These are phyloP conservation scores for Podaxis mareebaensis DNA, from an alignment of 768 basidiomycete species.

Conservation along the genomic window DNA sequence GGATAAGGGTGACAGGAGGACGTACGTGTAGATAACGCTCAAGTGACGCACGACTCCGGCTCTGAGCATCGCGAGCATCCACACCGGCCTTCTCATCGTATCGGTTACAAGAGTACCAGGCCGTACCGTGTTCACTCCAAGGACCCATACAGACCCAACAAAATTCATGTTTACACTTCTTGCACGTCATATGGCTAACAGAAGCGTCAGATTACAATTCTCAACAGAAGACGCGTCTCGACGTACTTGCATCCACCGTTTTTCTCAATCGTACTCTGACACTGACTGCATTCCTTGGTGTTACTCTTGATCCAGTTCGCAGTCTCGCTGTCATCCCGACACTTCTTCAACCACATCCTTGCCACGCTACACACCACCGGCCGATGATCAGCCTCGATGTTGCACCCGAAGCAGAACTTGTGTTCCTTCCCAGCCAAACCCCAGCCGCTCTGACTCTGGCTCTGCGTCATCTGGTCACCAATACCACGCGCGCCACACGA, in stretches of 20 bases:
- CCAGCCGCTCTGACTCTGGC: conserved; percentile 30
- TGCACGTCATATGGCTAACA: conserved; percentile 97
- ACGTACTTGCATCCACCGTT: conserved; percentile 99
- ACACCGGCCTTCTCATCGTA: conserved; percentile 91
- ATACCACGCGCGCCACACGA: conserved; percentile 70
- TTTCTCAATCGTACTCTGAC: conserved; percentile 99
- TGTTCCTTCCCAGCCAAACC: conserved; percentile 51
- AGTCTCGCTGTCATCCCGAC: conserved; percentile 96
- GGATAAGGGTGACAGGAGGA: conserved; percentile 19
- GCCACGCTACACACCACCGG: conserved; percentile 90
- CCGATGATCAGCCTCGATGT: conserved; percentile 85
- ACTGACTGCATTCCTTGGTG: conserved; percentile 96
- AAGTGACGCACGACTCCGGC: conserved; percentile 83
- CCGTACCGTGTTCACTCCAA: conserved; percentile 96
- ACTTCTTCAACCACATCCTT: conserved; percentile 95
- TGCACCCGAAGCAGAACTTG: conserved; percentile 94
- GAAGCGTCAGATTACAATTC: conserved; percentile 15
- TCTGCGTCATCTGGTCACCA: conserved; percentile 34
- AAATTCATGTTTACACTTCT: conserved; percentile 98
- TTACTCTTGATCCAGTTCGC: conserved; percentile 99
- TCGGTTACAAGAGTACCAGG: conserved; percentile 98
- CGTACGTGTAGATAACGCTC: conserved; percentile 95
- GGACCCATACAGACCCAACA: conserved; percentile 99
- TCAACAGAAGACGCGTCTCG: conserved; percentile 3
- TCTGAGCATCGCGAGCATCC: conserved; percentile 90